Base-by-base conservation (phyloP, 2,329 filamentous ascomycete genomes). In the Hypomyces rosellus region DNA sequence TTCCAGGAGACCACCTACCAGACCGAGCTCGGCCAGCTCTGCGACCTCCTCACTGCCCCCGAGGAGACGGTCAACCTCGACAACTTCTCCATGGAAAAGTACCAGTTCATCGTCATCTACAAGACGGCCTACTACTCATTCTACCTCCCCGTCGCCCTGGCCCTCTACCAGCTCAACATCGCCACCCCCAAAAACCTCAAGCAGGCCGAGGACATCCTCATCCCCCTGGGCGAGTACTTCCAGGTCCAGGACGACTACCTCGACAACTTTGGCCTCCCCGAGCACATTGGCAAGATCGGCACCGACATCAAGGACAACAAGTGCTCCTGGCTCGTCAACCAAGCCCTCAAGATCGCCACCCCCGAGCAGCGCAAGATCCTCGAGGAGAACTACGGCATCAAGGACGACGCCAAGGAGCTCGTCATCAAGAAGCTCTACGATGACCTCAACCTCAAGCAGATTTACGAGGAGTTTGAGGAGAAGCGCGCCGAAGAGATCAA, bases 221-320 rank as follows among this genome's bases (percentile, higher is more conserved):
- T 99, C 58, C 91, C 92, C 18, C 88, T 97, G 69, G 93, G 93
- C 65, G 91, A 97, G 75, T 99, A 99, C 78, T 99, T 99, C 81
- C 93, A 99, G 74, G 82, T 96, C 57, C 93, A 99, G 73, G 93
- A 99, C 70, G 93, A 99, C 76, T 99, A 93, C 75, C 88, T 99
- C 48, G 93, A 99, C 78, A 95, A 95, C 74, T 99, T 93, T 65
- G 93, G 92, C 61, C 85, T 92, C 61, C 90, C 93, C 37, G 83
- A 89, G 63, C 82, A 90, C 64, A 93, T 99, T 67, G 93, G 93
- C 71, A 99, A 99, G 82, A 96, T 97, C 58, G 93, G 93, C 59
- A 99, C 93, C 54, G 93, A 99, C 65, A 99, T 99, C 70, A 85
- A 91, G 78, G 93, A 99, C 75, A 99, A 99, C 82, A 99, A 99